Base-by-base conservation (phyloP, 1,139 yeast genomes). In the Geotrichum europaeum region DNA sequence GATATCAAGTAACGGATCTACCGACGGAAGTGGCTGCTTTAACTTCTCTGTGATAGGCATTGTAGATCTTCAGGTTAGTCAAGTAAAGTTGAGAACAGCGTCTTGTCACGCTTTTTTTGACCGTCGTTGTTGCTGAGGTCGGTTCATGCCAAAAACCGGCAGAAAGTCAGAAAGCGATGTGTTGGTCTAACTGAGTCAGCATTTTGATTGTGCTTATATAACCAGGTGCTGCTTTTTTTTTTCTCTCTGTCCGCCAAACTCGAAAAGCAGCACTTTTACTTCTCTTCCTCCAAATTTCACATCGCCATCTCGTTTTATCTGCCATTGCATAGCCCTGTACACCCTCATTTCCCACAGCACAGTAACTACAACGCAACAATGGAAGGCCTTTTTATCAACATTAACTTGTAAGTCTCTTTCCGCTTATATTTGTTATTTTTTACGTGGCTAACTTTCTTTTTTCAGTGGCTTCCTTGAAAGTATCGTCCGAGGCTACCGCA, bases 401-500 rank as follows among this genome's bases (percentile, higher is more conserved):
- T 91, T 65, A 91, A 92, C 75, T 78, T 79, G 79, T 76, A 65
- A 61, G 79, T 72, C 22, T 20, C 36, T 53, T 40, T 13, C 7
- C 4, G 12, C 20, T 20, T 15, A 13, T 4, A 4, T 49, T 6
- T 18, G 20, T 7, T 32, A 12, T 1, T 18, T 15, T 18, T 15
- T 3, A 24, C 52, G 57, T 50, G 53, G 59, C 28, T 34, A 22
- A 32, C 36, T 13, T n/a, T 47, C 43, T 51, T 34, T 34, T 40
- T 36, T 15, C 52, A 78, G 83, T 74, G 99, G 99, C 34, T 95
- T 82, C 77, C 82, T 94, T 67, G 99, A 95, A 77, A 99, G 94
- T 51, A 83, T 95, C 49, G 96, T 92, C 52, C 85, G 99, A 70
- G 99, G 99, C 10, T 90, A 91, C 79, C 84, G 94, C 69, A 85